A percentile compares a stretch with the other conserved stretches of the same genome.
These are phyloP conservation scores for Glutinoglossum americanum DNA, from an alignment of 495 filamentous ascomycete species.

Conservation along the genomic window DNA sequence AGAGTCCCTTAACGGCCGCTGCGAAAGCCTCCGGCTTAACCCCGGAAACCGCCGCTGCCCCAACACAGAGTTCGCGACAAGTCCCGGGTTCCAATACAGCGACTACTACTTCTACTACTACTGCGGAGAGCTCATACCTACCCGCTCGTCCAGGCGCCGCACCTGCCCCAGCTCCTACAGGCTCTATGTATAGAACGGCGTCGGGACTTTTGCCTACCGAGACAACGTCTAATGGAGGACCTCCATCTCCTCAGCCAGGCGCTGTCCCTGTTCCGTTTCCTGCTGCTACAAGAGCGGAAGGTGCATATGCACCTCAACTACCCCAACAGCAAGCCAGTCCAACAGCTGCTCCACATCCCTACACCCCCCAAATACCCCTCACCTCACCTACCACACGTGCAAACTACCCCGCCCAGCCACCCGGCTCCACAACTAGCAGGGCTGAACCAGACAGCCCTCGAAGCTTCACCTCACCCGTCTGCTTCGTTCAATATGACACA, in stretches of 20 bases:
- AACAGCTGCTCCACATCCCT: slow-evolving; percentile 15
- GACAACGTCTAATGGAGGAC: slow-evolving; percentile 11
- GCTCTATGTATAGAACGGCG: neutral
- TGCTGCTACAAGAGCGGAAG: slow-evolving; percentile 10
- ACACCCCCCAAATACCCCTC: slow-evolving; percentile 12
- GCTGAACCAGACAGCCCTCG: neutral
- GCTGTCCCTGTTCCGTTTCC: slow-evolving; percentile 20
- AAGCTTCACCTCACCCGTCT: neutral
- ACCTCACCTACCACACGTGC: neutral
- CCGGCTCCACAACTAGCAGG: slow-evolving; percentile 10
- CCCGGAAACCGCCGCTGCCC: slow-evolving; percentile 22
- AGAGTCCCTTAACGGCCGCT: slow-evolving; percentile 14
- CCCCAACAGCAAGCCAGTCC: slow-evolving; percentile 33
- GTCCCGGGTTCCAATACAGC: neutral
- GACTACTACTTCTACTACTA: slow-evolving; percentile 9
- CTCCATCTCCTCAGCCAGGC: slow-evolving; percentile 41
- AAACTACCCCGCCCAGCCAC: slow-evolving; percentile 6
- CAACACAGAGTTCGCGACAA: slow-evolving; percentile 13
- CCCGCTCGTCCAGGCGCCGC: slow-evolving; percentile 24
- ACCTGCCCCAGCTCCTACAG: slow-evolving; percentile 12
- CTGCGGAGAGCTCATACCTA: slow-evolving; percentile 24
- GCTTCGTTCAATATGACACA: neutral
- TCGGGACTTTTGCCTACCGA: neutral
- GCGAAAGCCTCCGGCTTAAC: slow-evolving; percentile 27
- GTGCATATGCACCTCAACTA: slow-evolving; percentile 1